A percentile compares a stretch with the other conserved stretches of the same genome.
phyloP scores from a whole-genome alignment of 257 asterid species.

The Fraxinus cuspidata region DNA sequence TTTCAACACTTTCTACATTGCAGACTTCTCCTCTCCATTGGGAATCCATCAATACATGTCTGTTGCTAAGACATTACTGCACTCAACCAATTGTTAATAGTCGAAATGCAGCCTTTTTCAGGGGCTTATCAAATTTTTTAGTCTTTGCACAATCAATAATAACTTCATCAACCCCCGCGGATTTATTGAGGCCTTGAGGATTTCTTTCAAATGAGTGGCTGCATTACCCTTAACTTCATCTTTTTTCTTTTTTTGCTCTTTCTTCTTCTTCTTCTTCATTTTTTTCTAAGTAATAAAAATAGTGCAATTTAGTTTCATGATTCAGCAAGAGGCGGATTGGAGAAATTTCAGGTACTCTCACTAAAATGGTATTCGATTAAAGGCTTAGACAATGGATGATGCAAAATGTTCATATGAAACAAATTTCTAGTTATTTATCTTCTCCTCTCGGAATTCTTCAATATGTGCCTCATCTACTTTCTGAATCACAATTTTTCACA shows the following conservation, averaged over 20 bases:
- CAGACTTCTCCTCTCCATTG: conserved; percentile 58
- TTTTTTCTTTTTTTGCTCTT: neutral
- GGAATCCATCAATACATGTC: conserved; percentile 72
- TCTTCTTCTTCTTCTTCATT: neutral
- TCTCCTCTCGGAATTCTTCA: neutral
- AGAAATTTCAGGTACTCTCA: conserved; percentile 52
- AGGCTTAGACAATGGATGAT: neutral
- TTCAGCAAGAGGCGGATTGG: conserved; percentile 35
- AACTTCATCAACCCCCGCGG: conserved; percentile 47
- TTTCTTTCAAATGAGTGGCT: conserved; percentile 36
- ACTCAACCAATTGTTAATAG: conserved; percentile 67
- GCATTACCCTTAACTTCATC: conserved; percentile 39
- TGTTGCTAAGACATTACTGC: conserved; percentile 80
- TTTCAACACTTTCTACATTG: conserved; percentile 40
- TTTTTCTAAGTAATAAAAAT: neutral
- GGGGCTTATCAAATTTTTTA: conserved; percentile 46
- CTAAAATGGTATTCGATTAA: conserved; percentile 19
- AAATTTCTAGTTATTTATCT: neutral
- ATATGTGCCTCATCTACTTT: neutral
- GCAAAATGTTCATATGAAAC: too few relatives aligned
- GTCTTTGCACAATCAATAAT: conserved; percentile 24
- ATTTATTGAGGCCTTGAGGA: conserved; percentile 54
- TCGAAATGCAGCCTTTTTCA: conserved; percentile 44
- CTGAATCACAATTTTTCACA: neutral
- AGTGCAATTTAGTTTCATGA: too few relatives aligned